A percentile compares a stretch with the other conserved stretches of the same genome.
These are phyloP conservation scores for Brassica juncea DNA, from an alignment of 345 rosid genomes.

Conservation along the genomic window DNA sequence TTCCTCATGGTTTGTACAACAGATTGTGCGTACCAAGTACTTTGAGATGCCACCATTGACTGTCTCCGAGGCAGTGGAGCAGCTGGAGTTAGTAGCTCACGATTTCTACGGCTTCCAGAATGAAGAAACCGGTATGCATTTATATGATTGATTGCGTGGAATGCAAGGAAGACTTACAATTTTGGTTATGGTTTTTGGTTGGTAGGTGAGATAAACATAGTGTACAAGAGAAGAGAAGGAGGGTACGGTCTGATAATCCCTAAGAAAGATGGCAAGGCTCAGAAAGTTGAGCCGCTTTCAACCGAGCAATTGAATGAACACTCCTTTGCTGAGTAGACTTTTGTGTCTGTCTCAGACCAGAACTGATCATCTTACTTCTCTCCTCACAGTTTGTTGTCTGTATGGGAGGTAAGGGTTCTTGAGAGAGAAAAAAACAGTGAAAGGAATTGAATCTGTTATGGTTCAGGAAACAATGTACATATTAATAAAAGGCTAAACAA, in stretches of 20 bases:
- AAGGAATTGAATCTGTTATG: constrained; percentile 7
- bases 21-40: constrained; percentile 86
- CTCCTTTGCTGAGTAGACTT: constrained; percentile 50
- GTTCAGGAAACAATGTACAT: constrained; percentile 19
- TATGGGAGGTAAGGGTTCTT: constrained; percentile 20
- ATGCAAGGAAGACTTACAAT: not conserved
- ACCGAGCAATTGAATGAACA: constrained; percentile 56
- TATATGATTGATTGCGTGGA: not conserved
- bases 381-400: not conserved
- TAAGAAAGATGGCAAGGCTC: constrained; percentile 56
- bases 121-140: constrained; percentile 77
- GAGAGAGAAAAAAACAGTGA: not conserved
- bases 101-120: constrained; percentile 88
- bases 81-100: constrained; percentile 78
- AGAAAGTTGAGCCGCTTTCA: constrained; percentile 64
- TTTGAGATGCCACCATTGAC: constrained; percentile 95
- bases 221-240: constrained; percentile 83
- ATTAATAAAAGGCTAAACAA: not conserved
- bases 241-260: constrained; percentile 93
- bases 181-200: not conserved
- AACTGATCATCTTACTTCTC: constrained; percentile 2
- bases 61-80: constrained; percentile 78
- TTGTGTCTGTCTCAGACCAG: not conserved
- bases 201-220: constrained; percentile 82
- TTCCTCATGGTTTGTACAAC: not conserved